These are phyloP conservation scores for Auxenochlorella protothecoides DNA, from an alignment of 139 green algal species.

Conservation along the genomic window DNA sequence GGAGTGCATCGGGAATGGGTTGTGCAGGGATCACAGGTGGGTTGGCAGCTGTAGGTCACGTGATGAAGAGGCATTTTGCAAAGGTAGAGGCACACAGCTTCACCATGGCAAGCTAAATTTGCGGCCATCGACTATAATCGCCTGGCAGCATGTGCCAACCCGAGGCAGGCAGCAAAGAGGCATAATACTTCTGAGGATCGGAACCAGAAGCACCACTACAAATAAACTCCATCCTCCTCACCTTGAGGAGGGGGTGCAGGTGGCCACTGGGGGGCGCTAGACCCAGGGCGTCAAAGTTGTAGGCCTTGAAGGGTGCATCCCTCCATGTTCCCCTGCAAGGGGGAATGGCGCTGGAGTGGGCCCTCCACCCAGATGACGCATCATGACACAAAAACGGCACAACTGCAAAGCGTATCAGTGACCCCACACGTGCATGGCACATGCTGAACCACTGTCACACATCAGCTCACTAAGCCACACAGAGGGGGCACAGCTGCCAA, in stretches of 20 bases:
- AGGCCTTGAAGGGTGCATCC: slow-evolving; percentile 84
- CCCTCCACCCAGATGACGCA: not conserved
- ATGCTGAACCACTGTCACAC: too few relatives aligned
- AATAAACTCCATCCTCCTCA: slow-evolving; percentile 6
- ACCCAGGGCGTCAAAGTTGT: slow-evolving; percentile 92
- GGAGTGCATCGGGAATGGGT: too few relatives aligned
- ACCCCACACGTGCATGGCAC: too few relatives aligned
- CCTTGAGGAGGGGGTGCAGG: slow-evolving; percentile 97
- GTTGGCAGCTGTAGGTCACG: too few relatives aligned
- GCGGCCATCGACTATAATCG: too few relatives aligned
- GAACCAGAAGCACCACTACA: too few relatives aligned
- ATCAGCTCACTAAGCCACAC: too few relatives aligned
- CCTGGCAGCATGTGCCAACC: not conserved
- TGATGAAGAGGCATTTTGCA: too few relatives aligned
- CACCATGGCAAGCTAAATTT: too few relatives aligned
- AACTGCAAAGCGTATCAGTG: not conserved
- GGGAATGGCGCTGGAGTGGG: not conserved
- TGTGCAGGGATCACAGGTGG: too few relatives aligned
- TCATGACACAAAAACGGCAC: not conserved
- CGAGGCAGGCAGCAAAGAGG: not conserved
- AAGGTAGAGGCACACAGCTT: too few relatives aligned
- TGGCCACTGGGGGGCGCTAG: slow-evolving; percentile 52
- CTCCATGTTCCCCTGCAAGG: slow-evolving; percentile 71
- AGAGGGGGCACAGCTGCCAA: not conserved
- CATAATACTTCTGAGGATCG: too few relatives aligned